Conservation (phyloP, 768 basidiomycete genomes). For the Lactarius sanguifluus region DNA sequence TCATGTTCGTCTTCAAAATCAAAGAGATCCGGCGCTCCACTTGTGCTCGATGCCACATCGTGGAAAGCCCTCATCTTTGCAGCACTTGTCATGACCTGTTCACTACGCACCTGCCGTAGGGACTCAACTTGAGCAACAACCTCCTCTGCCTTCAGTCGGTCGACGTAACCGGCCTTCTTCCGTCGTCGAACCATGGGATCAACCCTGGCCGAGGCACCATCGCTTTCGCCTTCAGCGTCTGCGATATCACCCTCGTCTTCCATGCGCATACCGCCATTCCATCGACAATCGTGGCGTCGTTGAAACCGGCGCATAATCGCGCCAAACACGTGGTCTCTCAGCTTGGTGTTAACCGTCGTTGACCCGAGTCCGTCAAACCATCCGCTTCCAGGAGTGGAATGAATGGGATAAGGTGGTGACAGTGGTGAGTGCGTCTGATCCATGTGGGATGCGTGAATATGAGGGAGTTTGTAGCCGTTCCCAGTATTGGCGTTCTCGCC, state of each 20-base stretch:
- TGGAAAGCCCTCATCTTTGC: conserved; percentile 30
- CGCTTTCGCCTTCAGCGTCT: conserved; percentile 41
- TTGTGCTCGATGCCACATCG: conserved; percentile 16
- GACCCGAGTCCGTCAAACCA: conserved; percentile 89
- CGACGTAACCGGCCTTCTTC: conserved; percentile 45
- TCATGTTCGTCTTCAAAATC: conserved; percentile 30
- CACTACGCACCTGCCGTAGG: conserved; percentile 68
- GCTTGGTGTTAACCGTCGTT: conserved; percentile 88
- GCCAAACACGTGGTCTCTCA: conserved; percentile 95
- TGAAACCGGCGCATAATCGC: conserved; percentile 77
- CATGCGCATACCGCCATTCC: conserved; percentile 38
- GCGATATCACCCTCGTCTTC: conserved; percentile 59
- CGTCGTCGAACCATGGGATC: conserved; percentile 34
- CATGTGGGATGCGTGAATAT: conserved; percentile 42
- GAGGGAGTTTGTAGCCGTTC: conserved; percentile 33
- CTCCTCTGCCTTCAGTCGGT: conserved; percentile 43
- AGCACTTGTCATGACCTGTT: conserved; percentile 47
- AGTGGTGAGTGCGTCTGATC: conserved; percentile 24
- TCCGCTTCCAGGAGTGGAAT: conserved; percentile 35
- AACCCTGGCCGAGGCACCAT: conserved; percentile 35
- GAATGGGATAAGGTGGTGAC: conserved; percentile 1
- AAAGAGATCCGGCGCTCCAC: conserved; percentile 20
- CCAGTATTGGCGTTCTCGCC: conserved; percentile 35
- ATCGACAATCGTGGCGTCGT: conserved; percentile 43
- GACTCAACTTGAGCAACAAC: conserved; percentile 38